Conservation (phyloP, 371 early-diverging fungal species). For the Syncephalastrum monosporum region DNA sequence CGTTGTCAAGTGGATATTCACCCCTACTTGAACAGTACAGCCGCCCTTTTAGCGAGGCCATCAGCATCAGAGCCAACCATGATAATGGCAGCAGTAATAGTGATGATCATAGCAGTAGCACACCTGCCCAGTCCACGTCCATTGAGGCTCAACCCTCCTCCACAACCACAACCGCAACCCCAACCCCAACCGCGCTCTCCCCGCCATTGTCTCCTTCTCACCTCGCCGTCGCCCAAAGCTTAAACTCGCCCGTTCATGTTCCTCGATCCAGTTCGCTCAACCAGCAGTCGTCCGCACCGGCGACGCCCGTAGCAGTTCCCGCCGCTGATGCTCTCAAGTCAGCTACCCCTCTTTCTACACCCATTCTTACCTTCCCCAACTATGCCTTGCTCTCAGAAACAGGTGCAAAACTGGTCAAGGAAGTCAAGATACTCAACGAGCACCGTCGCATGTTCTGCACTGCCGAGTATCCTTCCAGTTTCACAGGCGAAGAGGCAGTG, state of each 20-base stretch:
- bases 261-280: constrained; percentile 15
- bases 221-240: constrained; percentile 9
- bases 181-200: constrained; percentile 6
- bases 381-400: constrained; percentile 17
- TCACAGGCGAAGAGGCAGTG: constrained; percentile 34
- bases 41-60: constrained; percentile 11
- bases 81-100: neutral
- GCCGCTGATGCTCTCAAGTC: neutral
- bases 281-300: constrained; percentile 11
- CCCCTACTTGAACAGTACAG: constrained; percentile 18
- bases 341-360: neutral
- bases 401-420: constrained; percentile 13
- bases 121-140: too few species aligned
- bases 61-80: neutral
- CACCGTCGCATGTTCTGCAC: constrained; percentile 24
- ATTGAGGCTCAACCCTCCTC: neutral
- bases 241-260: constrained; percentile 7
- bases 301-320: constrained; percentile 3
- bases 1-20: constrained; percentile 16
- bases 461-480: constrained; percentile 27
- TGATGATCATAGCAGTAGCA: too few species aligned
- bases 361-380: constrained; percentile 12
- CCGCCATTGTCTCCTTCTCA: constrained; percentile 16
- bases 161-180: too few species aligned
- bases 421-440: constrained; percentile 17